These are phyloP conservation scores for Fusarium sp. DNA, from an alignment of 2,329 filamentous ascomycete genomes.

Conservation along the genomic window DNA sequence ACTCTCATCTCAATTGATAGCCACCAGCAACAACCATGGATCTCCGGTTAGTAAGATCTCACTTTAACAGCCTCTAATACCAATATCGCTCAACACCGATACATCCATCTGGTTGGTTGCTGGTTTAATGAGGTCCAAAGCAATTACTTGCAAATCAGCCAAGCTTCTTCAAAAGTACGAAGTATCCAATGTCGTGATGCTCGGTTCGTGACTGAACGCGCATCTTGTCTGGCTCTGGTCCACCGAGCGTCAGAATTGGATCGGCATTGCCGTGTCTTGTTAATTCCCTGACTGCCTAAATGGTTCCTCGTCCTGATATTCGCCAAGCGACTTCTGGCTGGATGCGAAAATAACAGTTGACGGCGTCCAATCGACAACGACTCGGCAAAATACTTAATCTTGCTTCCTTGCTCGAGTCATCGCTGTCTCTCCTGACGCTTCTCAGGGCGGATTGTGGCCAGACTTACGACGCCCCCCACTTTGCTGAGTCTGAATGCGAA, in stretches of 20 bases:
- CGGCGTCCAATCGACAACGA: not conserved
- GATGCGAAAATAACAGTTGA: conserved; percentile 4
- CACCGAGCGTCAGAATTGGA: conserved; percentile 1
- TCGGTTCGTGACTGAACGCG: not conserved
- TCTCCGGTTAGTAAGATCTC: not conserved
- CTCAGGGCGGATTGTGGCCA: not conserved
- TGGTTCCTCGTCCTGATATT: not conserved
- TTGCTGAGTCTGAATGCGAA: not conserved
- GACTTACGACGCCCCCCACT: not conserved
- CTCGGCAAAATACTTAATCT: conserved; percentile 4
- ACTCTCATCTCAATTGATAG: conserved; percentile 24
- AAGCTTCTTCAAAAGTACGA: not conserved
- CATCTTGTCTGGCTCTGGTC: not conserved
- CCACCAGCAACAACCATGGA: conserved; percentile 14
- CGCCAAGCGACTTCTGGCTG: conserved; percentile 1
- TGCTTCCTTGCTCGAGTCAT: not conserved
- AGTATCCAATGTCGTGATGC: not conserved
- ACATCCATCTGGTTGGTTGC: not conserved
- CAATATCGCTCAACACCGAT: not conserved
- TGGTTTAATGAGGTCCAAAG: conserved; percentile 6
- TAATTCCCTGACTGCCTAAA: not conserved
- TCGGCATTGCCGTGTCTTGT: conserved; percentile 12
- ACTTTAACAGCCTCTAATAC: not conserved
- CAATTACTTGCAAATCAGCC: not conserved
- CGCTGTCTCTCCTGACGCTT: conserved; percentile 12